These are phyloP conservation scores for Durusdinium trenchii DNA, from an alignment of 73 alveolate species.

Conservation along the genomic window DNA sequence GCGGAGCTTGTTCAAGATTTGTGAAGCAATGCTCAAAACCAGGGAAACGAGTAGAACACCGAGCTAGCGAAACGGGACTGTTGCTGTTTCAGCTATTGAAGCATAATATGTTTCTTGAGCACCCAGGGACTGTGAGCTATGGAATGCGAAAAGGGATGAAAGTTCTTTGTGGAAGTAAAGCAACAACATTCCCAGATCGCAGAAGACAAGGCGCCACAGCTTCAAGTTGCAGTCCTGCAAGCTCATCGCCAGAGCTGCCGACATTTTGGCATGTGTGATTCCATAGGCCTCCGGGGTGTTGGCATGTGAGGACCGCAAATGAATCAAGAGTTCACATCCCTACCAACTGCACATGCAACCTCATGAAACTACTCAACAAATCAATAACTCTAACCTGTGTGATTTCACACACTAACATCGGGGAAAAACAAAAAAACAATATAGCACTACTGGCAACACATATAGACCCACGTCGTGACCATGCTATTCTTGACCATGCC, in stretches of 20 bases:
- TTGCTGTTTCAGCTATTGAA: too few relatives aligned
- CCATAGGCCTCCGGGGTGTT: constrained; percentile 22
- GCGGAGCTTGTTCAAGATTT: too few relatives aligned
- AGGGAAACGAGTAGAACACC: too few relatives aligned
- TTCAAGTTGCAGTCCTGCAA: constrained; percentile 15
- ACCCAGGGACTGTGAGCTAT: too few relatives aligned
- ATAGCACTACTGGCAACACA: not conserved
- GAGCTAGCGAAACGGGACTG: too few relatives aligned
- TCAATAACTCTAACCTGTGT: not conserved
- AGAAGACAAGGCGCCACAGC: constrained; percentile 44
- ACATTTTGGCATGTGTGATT: constrained; percentile 34
- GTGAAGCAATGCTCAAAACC: too few relatives aligned
- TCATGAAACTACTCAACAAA: too few relatives aligned
- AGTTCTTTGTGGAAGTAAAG: too few relatives aligned
- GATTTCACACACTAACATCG: not conserved
- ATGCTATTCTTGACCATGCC: not conserved
- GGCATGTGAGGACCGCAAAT: not conserved
- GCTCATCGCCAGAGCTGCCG: constrained; percentile 7
- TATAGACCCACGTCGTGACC: not conserved
- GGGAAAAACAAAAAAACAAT: not conserved
- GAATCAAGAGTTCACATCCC: not conserved
- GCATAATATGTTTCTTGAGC: too few relatives aligned
- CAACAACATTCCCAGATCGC: too few relatives aligned
- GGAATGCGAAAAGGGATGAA: too few relatives aligned
- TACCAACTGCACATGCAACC: too few relatives aligned